phyloP scores from a whole-genome alignment of 495 filamentous ascomycete genomes.

The Podospora conica region DNA sequence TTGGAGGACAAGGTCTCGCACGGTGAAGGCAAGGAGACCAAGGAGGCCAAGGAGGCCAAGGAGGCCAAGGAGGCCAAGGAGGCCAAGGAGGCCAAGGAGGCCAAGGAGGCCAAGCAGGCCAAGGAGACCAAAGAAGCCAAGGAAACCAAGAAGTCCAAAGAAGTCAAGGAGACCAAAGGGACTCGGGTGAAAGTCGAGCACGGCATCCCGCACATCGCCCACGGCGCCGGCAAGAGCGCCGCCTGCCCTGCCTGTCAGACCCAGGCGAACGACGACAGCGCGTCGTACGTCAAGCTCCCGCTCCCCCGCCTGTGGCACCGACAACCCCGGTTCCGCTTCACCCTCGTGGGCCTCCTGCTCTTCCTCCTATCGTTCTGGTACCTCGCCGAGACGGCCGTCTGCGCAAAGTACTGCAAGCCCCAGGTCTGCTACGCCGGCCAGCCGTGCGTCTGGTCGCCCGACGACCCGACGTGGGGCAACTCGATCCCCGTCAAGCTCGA shows the following conservation, averaged over 20 bases:
- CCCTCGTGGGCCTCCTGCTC: constrained; percentile 49
- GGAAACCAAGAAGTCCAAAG: no score
- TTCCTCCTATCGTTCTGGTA: constrained; percentile 50
- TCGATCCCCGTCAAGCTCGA: constrained; percentile 52
- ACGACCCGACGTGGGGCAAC: constrained; percentile 48
- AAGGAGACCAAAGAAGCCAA: constrained; percentile 2
- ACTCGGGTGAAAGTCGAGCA: background rate
- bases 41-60: background rate
- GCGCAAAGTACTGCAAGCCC: constrained; percentile 56
- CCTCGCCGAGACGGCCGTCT: constrained; percentile 54
- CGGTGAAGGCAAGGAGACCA: constrained; percentile 25
- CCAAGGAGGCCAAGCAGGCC: background rate
- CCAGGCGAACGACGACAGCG: background rate
- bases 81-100: constrained; percentile 38
- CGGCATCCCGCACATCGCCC: constrained; percentile 6
- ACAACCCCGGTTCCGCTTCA: constrained; percentile 45
- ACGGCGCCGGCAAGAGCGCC: background rate
- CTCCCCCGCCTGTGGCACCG: constrained; percentile 55
- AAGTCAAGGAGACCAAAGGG: background rate
- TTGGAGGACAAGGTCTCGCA: constrained; percentile 56
- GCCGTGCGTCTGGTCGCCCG: constrained; percentile 41
- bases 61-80: constrained; percentile 29
- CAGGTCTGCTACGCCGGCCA: constrained; percentile 40
- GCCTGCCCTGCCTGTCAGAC: constrained; percentile 13
- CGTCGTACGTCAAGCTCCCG: constrained; percentile 40